Conservation (phyloP, 2,329 filamentous ascomycete species). For the Stagonosporopsis rhizophila region DNA sequence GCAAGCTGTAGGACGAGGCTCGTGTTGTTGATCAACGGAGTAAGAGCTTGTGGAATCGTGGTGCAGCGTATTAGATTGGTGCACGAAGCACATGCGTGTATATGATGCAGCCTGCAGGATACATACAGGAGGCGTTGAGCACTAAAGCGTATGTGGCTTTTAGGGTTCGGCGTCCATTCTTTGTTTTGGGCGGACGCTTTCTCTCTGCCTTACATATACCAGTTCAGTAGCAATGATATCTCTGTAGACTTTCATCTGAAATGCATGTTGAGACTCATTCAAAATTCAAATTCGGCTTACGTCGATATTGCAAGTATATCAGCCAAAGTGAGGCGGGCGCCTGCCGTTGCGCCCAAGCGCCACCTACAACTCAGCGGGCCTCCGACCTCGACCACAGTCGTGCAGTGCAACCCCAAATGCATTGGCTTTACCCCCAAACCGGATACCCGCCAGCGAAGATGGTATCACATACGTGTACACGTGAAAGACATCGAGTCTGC, state of each 20-base stretch:
- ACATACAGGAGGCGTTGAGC: conserved; percentile 36
- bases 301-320: background rate
- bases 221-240: conserved; percentile 10
- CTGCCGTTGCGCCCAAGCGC: background rate
- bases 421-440: background rate
- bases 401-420: conserved; percentile 6
- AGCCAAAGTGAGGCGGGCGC: conserved; percentile 29
- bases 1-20: background rate
- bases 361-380: background rate
- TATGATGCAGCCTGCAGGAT: conserved; percentile 35
- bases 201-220: conserved; percentile 25
- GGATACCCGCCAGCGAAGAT: background rate
- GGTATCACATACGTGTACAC: background rate
- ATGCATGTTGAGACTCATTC: background rate
- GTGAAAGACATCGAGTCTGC: background rate
- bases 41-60: background rate
- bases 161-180: background rate
- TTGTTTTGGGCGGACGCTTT: background rate
- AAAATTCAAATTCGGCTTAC: background rate
- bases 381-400: background rate
- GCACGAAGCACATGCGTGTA: conserved; percentile 29
- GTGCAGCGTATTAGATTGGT: conserved; percentile 34
- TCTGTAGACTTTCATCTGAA: background rate
- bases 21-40: background rate
- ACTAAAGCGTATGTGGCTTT: conserved; percentile 15